A percentile compares a stretch with the other conserved stretches of the same genome.
phyloP scores from a whole-genome alignment of 2,329 filamentous ascomycete species.

The Colletotrichum nymphaeae region DNA sequence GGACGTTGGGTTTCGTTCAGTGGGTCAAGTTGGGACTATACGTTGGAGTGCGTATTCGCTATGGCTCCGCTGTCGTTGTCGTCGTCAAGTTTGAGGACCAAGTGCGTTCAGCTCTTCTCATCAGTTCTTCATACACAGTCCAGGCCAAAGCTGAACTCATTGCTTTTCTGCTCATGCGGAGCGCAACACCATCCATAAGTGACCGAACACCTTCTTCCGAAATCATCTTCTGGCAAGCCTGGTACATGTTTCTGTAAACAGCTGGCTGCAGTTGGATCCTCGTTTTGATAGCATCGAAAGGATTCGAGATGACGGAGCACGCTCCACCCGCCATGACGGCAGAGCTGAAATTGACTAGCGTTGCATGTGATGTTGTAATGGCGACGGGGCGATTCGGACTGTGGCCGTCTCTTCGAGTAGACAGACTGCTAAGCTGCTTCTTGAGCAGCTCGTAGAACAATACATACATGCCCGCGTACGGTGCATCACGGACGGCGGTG shows the following conservation, averaged over 20 bases:
- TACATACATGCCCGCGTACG: constrained; percentile 95
- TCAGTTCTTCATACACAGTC: constrained; percentile 96
- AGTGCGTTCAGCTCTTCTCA: constrained; percentile 72
- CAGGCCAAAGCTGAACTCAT: constrained; percentile 95
- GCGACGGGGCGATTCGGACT: not conserved
- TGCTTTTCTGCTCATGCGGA: constrained; percentile 92
- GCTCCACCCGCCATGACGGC: constrained; percentile 83
- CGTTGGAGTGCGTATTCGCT: not conserved
- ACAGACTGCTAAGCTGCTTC: constrained; percentile 60
- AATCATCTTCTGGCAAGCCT: constrained; percentile 82
- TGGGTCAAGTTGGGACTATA: constrained; percentile 10
- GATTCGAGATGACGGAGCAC: constrained; percentile 92
- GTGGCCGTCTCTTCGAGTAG: not conserved
- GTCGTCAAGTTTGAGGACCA: constrained; percentile 23
- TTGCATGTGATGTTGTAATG: constrained; percentile 32
- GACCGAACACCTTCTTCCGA: constrained; percentile 82
- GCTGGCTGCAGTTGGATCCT: constrained; percentile 89
- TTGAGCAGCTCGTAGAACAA: constrained; percentile 92
- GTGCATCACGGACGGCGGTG: constrained; percentile 93
- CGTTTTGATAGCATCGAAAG: constrained; percentile 97
- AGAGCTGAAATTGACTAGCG: constrained; percentile 78
- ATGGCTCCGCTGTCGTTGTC: constrained; percentile 16
- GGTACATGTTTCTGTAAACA: constrained; percentile 84
- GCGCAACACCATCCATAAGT: constrained; percentile 85
- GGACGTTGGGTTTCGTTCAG: not conserved